Base-by-base conservation (phyloP, 2,329 filamentous ascomycete genomes). In the Grosmannia serpens region DNA sequence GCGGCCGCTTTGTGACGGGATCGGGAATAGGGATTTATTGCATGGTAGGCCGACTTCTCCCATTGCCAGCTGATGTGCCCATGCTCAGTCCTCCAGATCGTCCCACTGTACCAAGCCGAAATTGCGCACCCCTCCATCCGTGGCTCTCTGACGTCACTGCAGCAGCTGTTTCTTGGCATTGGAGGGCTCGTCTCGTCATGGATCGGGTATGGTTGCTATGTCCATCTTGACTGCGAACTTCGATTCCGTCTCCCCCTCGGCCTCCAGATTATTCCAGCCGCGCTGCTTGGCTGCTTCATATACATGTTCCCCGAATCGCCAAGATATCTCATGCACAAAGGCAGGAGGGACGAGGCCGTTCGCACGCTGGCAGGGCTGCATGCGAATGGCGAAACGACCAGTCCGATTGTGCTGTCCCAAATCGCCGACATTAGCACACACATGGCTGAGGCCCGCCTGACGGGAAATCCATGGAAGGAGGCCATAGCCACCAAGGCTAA, bases 61-160 rank as follows among this genome's bases (percentile, higher is more conserved):
- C 8, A 26, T 26, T 24, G 7, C 7, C 6, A 26, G n/a, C 13
- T 24, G n/a, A n/a, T 8, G 4, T 22, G 41, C 15, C 15, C 24
- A 50, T 13, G 74, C 82, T 58, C 71, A 86, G 10, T 31, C 10
- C 77, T 77, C 62, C 85, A 85, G 82, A 82, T 85, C 61, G 74
- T 86, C 44, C 83, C 83, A 2, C 68, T 85, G 0, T 86, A 85
- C 65, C 83, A 86, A 65, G 81, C 82, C n/a, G 84, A 87, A 64
- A 71, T 86, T 56, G 79, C 80, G 4, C 83, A 86, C 68, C 82
- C 82, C 2, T 76, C 75, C 61, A 86, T 86, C 64, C 78, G 83
- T 68, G 83, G 83, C 31, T 74, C 77, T 60, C 74, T 86, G 49
- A 85, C 83, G 13, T 76, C 79, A 17, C 70, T 86, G 22, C 82